Base-by-base conservation (phyloP, 176 grass and related monocot genomes). In the Aegilops umbellulata region DNA sequence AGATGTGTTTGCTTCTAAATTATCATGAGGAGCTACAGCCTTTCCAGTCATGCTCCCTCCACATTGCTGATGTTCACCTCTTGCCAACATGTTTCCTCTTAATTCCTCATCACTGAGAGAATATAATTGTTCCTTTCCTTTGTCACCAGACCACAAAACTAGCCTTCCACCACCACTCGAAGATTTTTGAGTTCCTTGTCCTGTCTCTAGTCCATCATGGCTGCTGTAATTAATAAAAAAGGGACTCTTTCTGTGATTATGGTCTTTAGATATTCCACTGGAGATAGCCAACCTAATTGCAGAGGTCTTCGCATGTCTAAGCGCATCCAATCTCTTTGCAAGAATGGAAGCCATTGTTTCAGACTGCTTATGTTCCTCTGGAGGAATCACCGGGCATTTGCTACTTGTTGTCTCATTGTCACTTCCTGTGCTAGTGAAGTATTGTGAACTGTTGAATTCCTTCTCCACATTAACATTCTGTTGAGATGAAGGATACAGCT, bases 271-370 rank as follows among this genome's bases (percentile, higher is more conserved):
- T 22, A 58, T 60, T 90, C 76, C 80, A 74, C 75, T 87, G 46
- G 85, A 65, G 32, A 62, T 68, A 80, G 68, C 68, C 75, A 87
- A 61, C 36, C 34, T 64, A 61, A 69, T 76, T 49, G 89, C 85
- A 77, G 87, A 87, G 19, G 91, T 90, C n/a, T 88, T 86, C 63
- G 87, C 89, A 91, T 97, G 78, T 77, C 57, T 86, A 82, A 91
- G 74, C 13, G 92, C 85, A 32, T 88, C 93, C 78, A 92, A 82
- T 88, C 95, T 91, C 85, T 91, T 97, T 55, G 93, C 93, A 87
- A 95, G 94, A 86, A 93, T 78, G 69, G 91, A 93, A 87, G 90
- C 95, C 78, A 88, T 93, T 69, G 84, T 83, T 76, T 92, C 88
- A 24, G 89, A 90, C 44, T 89, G 88, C 79, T 90, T 95, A 85